Base-by-base conservation (phyloP, 176 grass and related monocot genomes). In the Rhynchospora breviuscula region DNA sequence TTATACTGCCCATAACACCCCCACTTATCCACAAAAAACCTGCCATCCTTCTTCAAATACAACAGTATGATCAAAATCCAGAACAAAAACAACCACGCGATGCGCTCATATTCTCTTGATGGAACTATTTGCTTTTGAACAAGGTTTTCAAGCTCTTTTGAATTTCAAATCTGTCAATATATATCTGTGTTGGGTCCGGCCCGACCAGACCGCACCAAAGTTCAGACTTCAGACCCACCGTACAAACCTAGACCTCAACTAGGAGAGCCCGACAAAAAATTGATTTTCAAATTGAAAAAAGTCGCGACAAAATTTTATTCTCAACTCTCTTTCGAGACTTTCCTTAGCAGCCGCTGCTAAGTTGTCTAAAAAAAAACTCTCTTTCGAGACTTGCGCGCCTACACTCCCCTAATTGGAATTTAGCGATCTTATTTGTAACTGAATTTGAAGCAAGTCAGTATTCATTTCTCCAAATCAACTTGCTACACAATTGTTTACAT, bases 301-400 rank as follows among this genome's bases (percentile, higher is more conserved):
- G 17, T 61, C 31, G 17, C 78, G 18, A 61, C 59, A 63, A 81
- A 53, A 66, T 51, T 64, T 60, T 22, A 21, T 82, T 63, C 62
- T 67, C 43, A 19, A 14, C 12, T 17, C 45, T 52, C 60, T 68
- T 82, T 82, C 61, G 80, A 67, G 80, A 68, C 80, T 21, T 53
- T n/a, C n/a, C n/a, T n/a, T n/a, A n/a, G n/a, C n/a, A n/a, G n/a
- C n/a, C n/a, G n/a, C n/a, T n/a, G n/a, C n/a, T n/a, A n/a, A n/a
- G n/a, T n/a, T n/a, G n/a, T n/a, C n/a, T n/a, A n/a, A n/a, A n/a
- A n/a, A n/a, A n/a, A n/a, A 19, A 14, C 12, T 17, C 45, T 52
- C 60, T 68, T 82, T 82, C 61, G 80, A 67, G 80, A 68, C 80
- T 21, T 53, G 80, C 63, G 80, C 80, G 60, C 79, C 79, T 64